These are phyloP conservation scores for Daldinia concentrica DNA, from an alignment of 495 filamentous ascomycete genomes.

Conservation along the genomic window DNA sequence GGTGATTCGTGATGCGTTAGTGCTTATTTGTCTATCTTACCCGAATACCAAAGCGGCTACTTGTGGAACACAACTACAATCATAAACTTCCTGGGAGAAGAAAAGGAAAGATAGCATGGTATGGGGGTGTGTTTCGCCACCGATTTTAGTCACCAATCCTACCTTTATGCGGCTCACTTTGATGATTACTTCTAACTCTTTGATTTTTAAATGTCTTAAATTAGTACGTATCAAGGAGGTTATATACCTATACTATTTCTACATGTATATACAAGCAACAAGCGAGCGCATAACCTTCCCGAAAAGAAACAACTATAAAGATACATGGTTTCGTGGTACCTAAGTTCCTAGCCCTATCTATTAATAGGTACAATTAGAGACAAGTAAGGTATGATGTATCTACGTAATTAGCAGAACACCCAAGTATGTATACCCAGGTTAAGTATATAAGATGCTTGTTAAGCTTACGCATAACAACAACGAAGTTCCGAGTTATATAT, in stretches of 20 bases:
- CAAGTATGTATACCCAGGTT: background rate
- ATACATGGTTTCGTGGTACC: background rate
- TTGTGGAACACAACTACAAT: background rate
- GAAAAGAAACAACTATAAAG: background rate
- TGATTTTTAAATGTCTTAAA: too few relatives aligned
- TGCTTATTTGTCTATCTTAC: background rate
- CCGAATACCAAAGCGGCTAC: background rate
- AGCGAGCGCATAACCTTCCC: background rate
- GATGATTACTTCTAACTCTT: background rate
- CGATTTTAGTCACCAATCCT: background rate
- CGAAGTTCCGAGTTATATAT: background rate
- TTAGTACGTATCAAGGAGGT: too few relatives aligned
- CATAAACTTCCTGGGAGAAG: background rate
- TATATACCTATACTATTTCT: too few relatives aligned
- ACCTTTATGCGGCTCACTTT: background rate
- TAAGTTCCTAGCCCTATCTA: background rate
- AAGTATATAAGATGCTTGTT: background rate
- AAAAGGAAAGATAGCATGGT: background rate
- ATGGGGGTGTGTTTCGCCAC: background rate
- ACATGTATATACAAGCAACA: too few relatives aligned
- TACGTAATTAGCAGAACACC: background rate
- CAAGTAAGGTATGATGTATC: background rate
- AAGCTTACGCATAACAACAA: constrained; percentile 3
- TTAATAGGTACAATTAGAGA: background rate
- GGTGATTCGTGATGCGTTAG: background rate